Evolutionary conservation across 2,329 filamentous ascomycete species (phyloP), one percentile per base, ranked within the genome.

Genomic region (Penicillium sp.): DNA sequence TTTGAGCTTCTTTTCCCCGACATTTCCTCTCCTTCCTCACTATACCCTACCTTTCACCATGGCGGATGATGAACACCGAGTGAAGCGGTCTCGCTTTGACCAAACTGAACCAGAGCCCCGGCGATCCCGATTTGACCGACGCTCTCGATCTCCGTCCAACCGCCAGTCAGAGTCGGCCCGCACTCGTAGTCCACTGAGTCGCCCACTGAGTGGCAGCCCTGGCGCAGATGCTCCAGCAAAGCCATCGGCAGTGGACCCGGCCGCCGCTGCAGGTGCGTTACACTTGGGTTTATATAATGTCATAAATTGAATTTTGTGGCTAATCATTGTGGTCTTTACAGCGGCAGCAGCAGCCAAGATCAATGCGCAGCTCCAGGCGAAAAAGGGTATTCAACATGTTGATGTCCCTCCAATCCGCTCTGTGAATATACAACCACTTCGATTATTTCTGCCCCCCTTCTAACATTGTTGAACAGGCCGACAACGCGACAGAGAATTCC

Each of bases 51-150:
- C 25, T 36, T 33, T 37, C 55, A 57, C 58, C 44, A 91, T 96
- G 91, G 85, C 89, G 63, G 90, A 94, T 67, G 82, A 88, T 61
- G 89, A 92, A 65, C 84, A 87, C 71, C 85, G 86, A 58, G 79
- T 81, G 58, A 96, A 96, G 80, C 88, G 91, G 60, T 96, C 91
- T 69, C 91, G 93, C 74, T 97, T 97, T 76, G 93, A 97, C 72
- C 90, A 95, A 75, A 94, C 87, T 44, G 90, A 93, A 72, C 86
- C 89, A 6, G 90, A 94, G 69, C 85, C 88, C 55, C 88, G 87
- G 68, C 82, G 86, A 41, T 95, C 91, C 47, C 85, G 92, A 71
- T 97, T 96, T 75, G 93, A 97, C 76, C 86, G 92, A 67, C 88
- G 94, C 67, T 97, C 94, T 56, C 88, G 91, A 62, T 96, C 91